Evolutionary conservation across 2,329 filamentous ascomycete species (phyloP), one percentile per base, ranked within the genome.

Genomic region (Xylariaceae sp.): DNA sequence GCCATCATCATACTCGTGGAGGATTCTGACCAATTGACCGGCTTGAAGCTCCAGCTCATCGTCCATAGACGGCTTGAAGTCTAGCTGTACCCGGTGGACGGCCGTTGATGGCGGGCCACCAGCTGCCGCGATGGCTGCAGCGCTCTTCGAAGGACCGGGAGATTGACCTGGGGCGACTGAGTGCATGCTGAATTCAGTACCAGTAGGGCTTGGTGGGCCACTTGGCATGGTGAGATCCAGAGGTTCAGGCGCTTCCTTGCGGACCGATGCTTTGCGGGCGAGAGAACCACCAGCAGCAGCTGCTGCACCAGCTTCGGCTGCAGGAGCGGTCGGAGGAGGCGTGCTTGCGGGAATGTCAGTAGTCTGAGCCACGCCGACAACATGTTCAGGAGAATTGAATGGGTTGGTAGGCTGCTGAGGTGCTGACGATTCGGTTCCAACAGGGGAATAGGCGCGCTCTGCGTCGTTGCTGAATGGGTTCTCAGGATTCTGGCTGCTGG

Each of bases 1-100:
- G 55, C 92, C 92, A 65, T 98, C 92, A 59, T 98, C 92, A 56
- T 97, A 98, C 65, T 95, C 89, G 58, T 97, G 90, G 36, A 97
- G 71, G 48, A 98, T 70, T 48, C 90, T 78, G 35, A 97, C 87
- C 34, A 98, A 72, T 47, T 94, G 82, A 36, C 92, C 92, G 41
- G 83, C 78, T 47, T 71, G 76, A 31, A 98, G 73, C 47, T 80
- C 85, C 56, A 98, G 71, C 65, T 98, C 92, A 58, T 98, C 92
- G 5, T 88, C 84, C 73, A 97, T 83, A 3, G 85, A 90, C 17
- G 92, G 89, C 61, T 80, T 84, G 64, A 97, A 98, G 62, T 96
- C 89, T 51, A 97, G 78, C 62, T 96, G 87, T 23, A 97, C 87
- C 47, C 92, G 87, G 63, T 97, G 85, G 39, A 97, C 89, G 50